Conservation (phyloP, 1,139 yeast genomes). For the Geotrichum fermentans region DNA sequence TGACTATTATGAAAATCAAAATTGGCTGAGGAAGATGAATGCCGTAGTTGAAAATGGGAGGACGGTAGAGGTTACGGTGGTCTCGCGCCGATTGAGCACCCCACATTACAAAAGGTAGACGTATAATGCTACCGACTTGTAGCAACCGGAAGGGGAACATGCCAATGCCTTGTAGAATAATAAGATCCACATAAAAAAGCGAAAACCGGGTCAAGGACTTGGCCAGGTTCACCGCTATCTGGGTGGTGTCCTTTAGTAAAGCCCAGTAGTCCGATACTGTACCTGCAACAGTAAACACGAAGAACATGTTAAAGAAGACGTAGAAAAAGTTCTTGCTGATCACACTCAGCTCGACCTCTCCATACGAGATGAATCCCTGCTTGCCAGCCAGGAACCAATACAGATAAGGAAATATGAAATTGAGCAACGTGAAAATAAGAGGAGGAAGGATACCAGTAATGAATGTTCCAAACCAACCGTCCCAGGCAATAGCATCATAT, state of each 20-base stretch:
- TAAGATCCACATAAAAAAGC: constrained; percentile 75
- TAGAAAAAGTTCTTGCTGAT: constrained; percentile 79
- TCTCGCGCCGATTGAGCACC: constrained; percentile 65
- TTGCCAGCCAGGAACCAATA: constrained; percentile 62
- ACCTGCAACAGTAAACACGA: constrained; percentile 78
- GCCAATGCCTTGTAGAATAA: constrained; percentile 76
- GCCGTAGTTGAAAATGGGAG: constrained; percentile 78
- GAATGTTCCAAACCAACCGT: constrained; percentile 55
- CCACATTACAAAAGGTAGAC: constrained; percentile 55
- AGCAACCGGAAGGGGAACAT: constrained; percentile 75
- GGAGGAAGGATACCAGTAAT: constrained; percentile 79
- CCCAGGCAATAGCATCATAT: constrained; percentile 56
- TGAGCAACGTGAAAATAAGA: constrained; percentile 67
- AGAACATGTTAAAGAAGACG: constrained; percentile 76
- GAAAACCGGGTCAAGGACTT: constrained; percentile 65
- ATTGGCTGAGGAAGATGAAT: constrained; percentile 77
- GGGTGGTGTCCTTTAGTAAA: constrained; percentile 67
- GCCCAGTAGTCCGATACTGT: constrained; percentile 64
- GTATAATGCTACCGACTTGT: constrained; percentile 60
- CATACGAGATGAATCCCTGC: constrained; percentile 75
- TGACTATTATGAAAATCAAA: constrained; percentile 64
- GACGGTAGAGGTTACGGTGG: constrained; percentile 62
- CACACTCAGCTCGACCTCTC: constrained; percentile 75
- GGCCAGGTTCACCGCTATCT: constrained; percentile 74
- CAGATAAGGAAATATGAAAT: constrained; percentile 67